Conservation (phyloP, 2,329 filamentous ascomycete genomes). For the Verticillium alfalfae region DNA sequence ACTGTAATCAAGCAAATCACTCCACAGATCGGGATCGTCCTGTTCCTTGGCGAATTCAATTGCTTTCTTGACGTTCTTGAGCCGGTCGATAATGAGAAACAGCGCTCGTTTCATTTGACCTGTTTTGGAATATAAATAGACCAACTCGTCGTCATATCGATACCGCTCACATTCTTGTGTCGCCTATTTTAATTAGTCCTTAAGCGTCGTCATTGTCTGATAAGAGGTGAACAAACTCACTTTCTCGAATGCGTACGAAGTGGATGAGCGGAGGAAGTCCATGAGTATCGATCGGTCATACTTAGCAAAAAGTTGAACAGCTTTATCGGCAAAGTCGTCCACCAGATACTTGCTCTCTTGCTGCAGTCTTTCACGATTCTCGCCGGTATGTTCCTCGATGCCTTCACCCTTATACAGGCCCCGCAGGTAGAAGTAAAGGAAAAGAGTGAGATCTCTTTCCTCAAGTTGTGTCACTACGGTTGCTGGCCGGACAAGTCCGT, state of each 20-base stretch:
- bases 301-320: constrained; percentile 77
- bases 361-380: constrained; percentile 50
- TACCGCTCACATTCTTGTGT: constrained; percentile 73
- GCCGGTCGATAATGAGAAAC: constrained; percentile 87
- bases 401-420: constrained; percentile 77
- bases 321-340: constrained; percentile 81
- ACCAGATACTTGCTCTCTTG: constrained; percentile 64
- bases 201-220: too few species aligned
- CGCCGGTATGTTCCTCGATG: constrained; percentile 46
- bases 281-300: constrained; percentile 78
- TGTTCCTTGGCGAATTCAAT: constrained; percentile 94
- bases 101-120: constrained; percentile 89
- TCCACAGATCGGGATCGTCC: constrained; percentile 88
- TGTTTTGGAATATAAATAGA: constrained; percentile 91
- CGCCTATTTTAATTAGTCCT: constrained; percentile 29
- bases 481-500: constrained; percentile 74
- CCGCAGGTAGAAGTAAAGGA: constrained; percentile 88
- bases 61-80: constrained; percentile 85
- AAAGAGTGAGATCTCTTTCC: constrained; percentile 60
- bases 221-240: constrained; percentile 21
- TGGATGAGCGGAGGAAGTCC: constrained; percentile 79
- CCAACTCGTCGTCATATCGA: constrained; percentile 85
- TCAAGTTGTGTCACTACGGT: constrained; percentile 76
- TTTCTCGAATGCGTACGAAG: constrained; percentile 82
- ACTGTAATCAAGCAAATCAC: constrained; percentile 87